Percentiles rank a stretch among this genome's conserved stretches.
These are phyloP conservation scores for Kingdonia uniflora DNA, from an alignment of 164 flowering plant species.

Conservation along the genomic window DNA sequence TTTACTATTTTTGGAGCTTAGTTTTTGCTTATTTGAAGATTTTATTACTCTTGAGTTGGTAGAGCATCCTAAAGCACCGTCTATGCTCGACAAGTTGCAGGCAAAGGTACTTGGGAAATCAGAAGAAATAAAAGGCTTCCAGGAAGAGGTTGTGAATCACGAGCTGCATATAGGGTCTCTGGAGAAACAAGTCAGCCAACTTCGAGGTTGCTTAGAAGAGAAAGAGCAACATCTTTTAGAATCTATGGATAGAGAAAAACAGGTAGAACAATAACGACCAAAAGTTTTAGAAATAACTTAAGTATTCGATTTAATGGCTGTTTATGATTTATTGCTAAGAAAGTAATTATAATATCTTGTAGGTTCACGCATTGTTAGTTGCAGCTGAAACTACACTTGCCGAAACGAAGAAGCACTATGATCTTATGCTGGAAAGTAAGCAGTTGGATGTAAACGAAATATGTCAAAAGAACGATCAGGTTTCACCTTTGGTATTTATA, in stretches of 20 bases:
- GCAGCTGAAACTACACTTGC: slow-evolving; percentile 56
- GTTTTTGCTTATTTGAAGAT: too few relatives aligned
- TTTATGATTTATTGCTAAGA: not conserved
- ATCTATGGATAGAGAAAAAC: slow-evolving; percentile 25
- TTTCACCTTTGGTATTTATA: slow-evolving; percentile 7
- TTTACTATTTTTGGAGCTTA: too few relatives aligned
- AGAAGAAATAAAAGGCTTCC: slow-evolving; percentile 40
- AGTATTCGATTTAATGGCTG: not conserved
- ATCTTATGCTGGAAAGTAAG: slow-evolving; percentile 77
- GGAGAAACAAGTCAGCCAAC: slow-evolving; percentile 45
- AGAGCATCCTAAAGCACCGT: too few relatives aligned
- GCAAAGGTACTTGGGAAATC: slow-evolving; percentile 35
- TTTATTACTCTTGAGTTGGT: too few relatives aligned
- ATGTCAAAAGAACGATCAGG: slow-evolving; percentile 96
- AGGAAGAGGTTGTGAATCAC: slow-evolving; percentile 34
- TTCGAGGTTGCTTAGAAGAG: slow-evolving; percentile 38
- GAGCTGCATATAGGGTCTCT: slow-evolving; percentile 35
- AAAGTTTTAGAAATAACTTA: slow-evolving; percentile 33
- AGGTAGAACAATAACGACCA: slow-evolving; percentile 43
- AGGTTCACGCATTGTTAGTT: slow-evolving; percentile 46
- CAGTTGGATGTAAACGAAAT: slow-evolving; percentile 86
- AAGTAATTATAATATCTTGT: slow-evolving; percentile 15
- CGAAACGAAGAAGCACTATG: slow-evolving; percentile 70
- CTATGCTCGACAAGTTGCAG: slow-evolving; percentile 31
- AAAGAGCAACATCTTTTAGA: slow-evolving; percentile 46